Percentiles rank a stretch among this genome's conserved stretches.
These are phyloP conservation scores for Porodaedalea pini DNA, from an alignment of 1,284 basidiomycete species.

Conservation along the genomic window DNA sequence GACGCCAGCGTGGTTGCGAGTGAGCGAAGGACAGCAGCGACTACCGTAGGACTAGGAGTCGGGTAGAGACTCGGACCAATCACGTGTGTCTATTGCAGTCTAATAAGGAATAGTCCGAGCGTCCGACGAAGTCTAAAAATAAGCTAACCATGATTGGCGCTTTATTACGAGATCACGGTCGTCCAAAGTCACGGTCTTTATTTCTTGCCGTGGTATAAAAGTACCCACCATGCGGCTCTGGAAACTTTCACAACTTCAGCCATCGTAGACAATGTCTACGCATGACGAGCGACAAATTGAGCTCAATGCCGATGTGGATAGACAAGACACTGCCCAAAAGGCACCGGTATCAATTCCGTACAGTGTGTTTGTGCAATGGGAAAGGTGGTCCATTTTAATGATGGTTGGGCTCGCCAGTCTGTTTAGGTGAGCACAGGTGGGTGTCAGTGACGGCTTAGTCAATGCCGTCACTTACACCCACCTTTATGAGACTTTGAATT, in stretches of 20 bases:
- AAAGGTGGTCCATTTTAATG: conserved; percentile 67
- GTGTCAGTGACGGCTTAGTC: too few relatives aligned
- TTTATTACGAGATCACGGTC: too few relatives aligned
- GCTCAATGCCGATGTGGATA: background rate
- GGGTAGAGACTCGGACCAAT: too few relatives aligned
- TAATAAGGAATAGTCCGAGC: too few relatives aligned
- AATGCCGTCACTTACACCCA: too few relatives aligned
- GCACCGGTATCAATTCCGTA: conserved; percentile 33
- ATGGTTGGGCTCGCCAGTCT: conserved; percentile 54
- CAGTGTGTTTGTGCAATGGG: conserved; percentile 50
- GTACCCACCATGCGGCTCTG: background rate
- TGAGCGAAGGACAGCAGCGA: too few relatives aligned
- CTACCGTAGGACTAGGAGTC: too few relatives aligned
- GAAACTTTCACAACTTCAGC: background rate
- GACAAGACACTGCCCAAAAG: background rate
- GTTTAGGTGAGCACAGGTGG: conserved; percentile 54
- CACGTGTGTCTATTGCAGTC: too few relatives aligned
- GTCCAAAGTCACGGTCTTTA: too few relatives aligned
- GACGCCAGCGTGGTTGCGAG: too few relatives aligned
- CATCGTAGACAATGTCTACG: background rate
- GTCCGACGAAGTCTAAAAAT: conserved; percentile 23
- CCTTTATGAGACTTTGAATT: too few relatives aligned
- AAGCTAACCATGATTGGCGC: conserved; percentile 11
- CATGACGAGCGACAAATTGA: background rate
- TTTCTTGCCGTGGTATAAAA: too few relatives aligned